Evolutionary conservation across 352 stramenopile species (phyloP), one percentile per base, ranked within the genome.

Genomic region (Saprolegnia diclina): DNA sequence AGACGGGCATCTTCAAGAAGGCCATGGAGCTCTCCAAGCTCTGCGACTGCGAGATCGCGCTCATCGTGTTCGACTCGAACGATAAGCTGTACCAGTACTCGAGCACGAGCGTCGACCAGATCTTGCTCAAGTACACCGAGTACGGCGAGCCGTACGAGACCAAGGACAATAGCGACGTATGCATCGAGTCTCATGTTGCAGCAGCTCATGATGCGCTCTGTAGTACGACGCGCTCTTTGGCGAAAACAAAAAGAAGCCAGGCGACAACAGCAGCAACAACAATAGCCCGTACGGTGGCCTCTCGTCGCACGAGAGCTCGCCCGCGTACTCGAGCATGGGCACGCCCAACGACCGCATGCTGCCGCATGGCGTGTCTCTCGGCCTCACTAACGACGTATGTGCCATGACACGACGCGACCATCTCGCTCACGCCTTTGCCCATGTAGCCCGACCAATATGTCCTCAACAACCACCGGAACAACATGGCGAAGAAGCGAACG

Each of bases 61-160:
- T 93, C 35, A 91, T 93, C 71, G 85, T 93, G 24, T 93, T 93
- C 69, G 85, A 93, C 72, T 91, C 85, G 65, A 93, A 93, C 71
- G 81, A 91, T 56, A 93, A 93, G 65, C 74, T 93, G 7, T 90
- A 89, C 61, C 85, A 93, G 62, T 93, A 93, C 73, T 88, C 83
- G 67, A 93, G 85, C 68, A 88, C 79, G 5, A 78, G 83, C 55
- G 85, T 93, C 19, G 85, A 93, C 59, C 83, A 91, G 71, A 93
- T 93, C 62, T 54, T 93, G 62, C 81, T 93, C 56, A 91, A 91
- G 73, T 93, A 93, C 71, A 93, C 85, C 19, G 85, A 93, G 73
- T 93, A 91, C 64, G 82, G 80, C 45, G 83, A 93, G 64, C 85
- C 85, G 4, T 90, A 87, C 67, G 85, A 93, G 71, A 83, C 76